These are phyloP conservation scores for Macrophomina tecta DNA, from an alignment of 2,329 filamentous ascomycete species.

Conservation along the genomic window DNA sequence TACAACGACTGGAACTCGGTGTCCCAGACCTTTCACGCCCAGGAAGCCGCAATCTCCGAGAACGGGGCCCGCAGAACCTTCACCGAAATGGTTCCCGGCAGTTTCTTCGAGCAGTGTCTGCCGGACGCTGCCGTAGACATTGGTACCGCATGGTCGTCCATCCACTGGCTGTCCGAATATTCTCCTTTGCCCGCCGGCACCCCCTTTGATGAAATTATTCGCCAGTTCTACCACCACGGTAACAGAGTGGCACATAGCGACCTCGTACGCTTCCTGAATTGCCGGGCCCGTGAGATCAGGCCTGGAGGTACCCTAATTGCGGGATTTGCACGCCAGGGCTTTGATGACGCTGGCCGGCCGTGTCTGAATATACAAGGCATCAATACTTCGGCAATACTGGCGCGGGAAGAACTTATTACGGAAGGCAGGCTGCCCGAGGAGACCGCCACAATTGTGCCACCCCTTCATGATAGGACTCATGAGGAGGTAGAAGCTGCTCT, in stretches of 20 bases:
- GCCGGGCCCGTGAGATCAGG: background rate
- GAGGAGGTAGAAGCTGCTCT: background rate
- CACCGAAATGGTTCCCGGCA: background rate
- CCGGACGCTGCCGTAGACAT: background rate
- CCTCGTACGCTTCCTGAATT: background rate
- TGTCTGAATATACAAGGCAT: background rate
- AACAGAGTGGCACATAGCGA: background rate
- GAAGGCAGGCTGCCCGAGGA: background rate
- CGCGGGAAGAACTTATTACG: background rate
- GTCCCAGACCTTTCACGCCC: background rate
- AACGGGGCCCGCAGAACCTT: background rate
- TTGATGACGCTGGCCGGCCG: too few relatives aligned
- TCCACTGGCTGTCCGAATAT: background rate
- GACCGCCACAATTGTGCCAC: background rate
- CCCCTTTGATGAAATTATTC: background rate
- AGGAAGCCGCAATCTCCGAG: background rate
- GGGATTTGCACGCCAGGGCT: too few relatives aligned
- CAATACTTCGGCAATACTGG: background rate
- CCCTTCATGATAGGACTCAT: background rate
- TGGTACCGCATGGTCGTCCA: background rate
- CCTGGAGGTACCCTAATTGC: background rate
- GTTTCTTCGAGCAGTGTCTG: background rate
- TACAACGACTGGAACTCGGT: slow-evolving; percentile 1
- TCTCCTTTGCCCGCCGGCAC: background rate
- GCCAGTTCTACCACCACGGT: background rate